Percentiles rank a stretch among this genome's conserved stretches.
Evolutionary conservation across 345 rosid genomes (phyloP).

Genomic region (Firmiana major): DNA sequence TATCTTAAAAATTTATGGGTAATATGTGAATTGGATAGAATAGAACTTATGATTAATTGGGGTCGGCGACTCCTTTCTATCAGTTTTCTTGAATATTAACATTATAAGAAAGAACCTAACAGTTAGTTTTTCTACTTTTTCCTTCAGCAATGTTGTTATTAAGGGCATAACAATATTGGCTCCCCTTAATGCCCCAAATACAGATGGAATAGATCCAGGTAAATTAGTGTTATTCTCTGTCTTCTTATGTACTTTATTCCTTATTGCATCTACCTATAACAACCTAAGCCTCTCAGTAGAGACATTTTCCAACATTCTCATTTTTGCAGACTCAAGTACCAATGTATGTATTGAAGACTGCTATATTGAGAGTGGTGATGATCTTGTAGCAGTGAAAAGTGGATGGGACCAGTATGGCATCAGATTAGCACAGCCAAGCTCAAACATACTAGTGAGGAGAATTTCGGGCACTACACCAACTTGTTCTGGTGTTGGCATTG

Average conservation of each 20-base stretch:
- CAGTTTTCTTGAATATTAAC: background rate
- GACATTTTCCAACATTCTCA: background rate
- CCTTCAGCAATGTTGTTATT: conserved; percentile 76
- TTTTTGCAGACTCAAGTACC: conserved; percentile 70
- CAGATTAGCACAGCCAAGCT: conserved; percentile 78
- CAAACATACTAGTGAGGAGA: conserved; percentile 64
- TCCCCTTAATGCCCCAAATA: conserved; percentile 93
- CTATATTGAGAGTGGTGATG: conserved; percentile 94
- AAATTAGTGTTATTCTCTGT: background rate
- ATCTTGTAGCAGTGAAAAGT: conserved; percentile 92
- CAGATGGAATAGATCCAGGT: conserved; percentile 99
- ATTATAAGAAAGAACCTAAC: background rate
- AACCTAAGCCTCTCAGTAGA: background rate
- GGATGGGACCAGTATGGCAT: conserved; percentile 99
- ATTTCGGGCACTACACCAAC: conserved; percentile 91
- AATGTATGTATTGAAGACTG: conserved; percentile 91
- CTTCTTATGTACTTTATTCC: background rate
- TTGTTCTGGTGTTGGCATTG: conserved; percentile 93
- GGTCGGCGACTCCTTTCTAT: background rate
- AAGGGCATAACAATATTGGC: conserved; percentile 85
- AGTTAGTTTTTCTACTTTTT: background rate
- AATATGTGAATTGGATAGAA: background rate
- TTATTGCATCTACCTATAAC: background rate
- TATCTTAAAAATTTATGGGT: background rate
- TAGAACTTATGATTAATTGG: background rate